Base-by-base conservation (phyloP, 352 stramenopile genomes). In the Phytophthora sojae region DNA sequence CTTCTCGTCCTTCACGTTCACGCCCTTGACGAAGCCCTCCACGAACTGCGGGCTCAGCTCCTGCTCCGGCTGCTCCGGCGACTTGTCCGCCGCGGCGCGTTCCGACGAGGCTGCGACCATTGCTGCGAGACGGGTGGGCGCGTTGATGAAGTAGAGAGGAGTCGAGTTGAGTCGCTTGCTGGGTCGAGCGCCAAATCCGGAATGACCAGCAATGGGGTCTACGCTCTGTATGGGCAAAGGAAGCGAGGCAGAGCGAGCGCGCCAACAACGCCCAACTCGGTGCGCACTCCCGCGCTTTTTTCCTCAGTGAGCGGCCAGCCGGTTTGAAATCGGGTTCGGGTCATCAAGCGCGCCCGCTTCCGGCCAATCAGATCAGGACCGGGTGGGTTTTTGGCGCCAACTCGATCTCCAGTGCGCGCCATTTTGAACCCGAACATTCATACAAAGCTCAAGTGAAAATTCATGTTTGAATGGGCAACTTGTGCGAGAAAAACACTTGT, bases 21-120 rank as follows among this genome's bases (percentile, higher is more conserved):
- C 60, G 35, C 15, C 26, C 32, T 79, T 61, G 30, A 57, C 61
- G 32, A 77, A 77, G 23, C 44, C 39, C 15, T 69, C 71, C 44
- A 74, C 57, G 30, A 71, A 62, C 55, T 76, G 57, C 14, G 65
- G 67, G 49, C 14, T 71, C 49, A 76, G 49, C 23, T 80, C 73
- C 51, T 75, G 69, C 56, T 79, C 60, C 11, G 72, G 64, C 67
- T 83, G 79, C 55, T 73, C 73, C 23, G 65, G n/a, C 19, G 67
- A 62, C 47, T 72, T 69, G 54, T 56, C 35, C 15, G 57, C 51
- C 21, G 50, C 50, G 50, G 52, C 45, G 61, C 42, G 58, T 65
- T 76, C 67, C 6, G 71, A 64, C 2, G 63, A 78, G 37, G 73
- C 60, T 49, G 80, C 78, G 45, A 83, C 80, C 80, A 86, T 88